These are phyloP conservation scores for Colletotrichum australisinense DNA, from an alignment of 2,329 filamentous ascomycete species.

Conservation along the genomic window DNA sequence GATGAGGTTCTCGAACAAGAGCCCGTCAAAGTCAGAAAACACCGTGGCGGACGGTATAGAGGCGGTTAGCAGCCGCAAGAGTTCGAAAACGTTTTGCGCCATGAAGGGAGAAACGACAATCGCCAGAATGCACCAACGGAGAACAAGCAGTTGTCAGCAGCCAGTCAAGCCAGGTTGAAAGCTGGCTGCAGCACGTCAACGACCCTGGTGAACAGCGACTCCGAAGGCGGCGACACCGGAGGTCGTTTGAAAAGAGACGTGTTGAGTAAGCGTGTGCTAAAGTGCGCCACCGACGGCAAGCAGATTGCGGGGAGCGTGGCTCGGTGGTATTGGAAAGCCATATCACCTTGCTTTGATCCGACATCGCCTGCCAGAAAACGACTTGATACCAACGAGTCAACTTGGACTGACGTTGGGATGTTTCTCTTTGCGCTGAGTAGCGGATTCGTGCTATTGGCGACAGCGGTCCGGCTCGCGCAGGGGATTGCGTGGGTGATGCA, in stretches of 20 bases:
- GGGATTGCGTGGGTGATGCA: slow-evolving; percentile 18
- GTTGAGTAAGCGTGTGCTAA: not conserved
- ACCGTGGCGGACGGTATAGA: not conserved
- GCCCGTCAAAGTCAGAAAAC: not conserved
- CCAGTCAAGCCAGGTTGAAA: not conserved
- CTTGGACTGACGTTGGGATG: slow-evolving; percentile 16
- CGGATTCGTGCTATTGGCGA: slow-evolving; percentile 18
- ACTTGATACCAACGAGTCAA: slow-evolving; percentile 24
- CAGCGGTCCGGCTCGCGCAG: slow-evolving; percentile 14
- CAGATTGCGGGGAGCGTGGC: slow-evolving; percentile 13
- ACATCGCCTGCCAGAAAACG: slow-evolving; percentile 26
- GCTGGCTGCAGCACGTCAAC: slow-evolving; percentile 17
- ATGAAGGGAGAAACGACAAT: not conserved
- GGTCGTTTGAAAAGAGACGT: slow-evolving; percentile 27
- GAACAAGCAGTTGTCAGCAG: not conserved
- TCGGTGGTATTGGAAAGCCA: slow-evolving; percentile 13
- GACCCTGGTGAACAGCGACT: not conserved
- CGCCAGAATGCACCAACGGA: not conserved
- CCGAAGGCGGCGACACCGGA: slow-evolving; percentile 35
- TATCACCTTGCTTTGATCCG: slow-evolving; percentile 32
- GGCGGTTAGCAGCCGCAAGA: not conserved
- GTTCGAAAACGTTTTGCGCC: not conserved
- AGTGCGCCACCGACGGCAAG: slow-evolving; percentile 20
- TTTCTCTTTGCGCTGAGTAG: slow-evolving; percentile 16
- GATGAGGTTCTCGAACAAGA: not conserved